A percentile compares a stretch with the other conserved stretches of the same genome.
Evolutionary conservation across 73 alveolate genomes (phyloP).

Genomic region (Symbiodinium pilosum): DNA sequence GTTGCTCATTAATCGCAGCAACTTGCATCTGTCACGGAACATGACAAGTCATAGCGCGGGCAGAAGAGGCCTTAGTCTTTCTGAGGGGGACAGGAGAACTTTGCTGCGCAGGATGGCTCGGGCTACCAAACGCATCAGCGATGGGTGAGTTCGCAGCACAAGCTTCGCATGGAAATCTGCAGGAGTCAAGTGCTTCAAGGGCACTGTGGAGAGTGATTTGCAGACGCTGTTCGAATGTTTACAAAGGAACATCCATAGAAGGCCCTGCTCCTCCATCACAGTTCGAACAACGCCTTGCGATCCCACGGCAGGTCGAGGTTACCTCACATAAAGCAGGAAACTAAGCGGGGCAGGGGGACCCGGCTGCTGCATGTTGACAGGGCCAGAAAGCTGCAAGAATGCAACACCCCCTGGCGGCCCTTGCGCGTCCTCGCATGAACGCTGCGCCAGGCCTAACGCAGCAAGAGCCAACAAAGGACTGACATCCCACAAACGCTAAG

Average conservation of each 20-base stretch:
- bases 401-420: too few relatives aligned
- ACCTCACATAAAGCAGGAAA: neutral
- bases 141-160: neutral
- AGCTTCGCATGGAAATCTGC: neutral
- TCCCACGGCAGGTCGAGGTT: neutral
- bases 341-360: neutral
- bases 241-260: neutral
- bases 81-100: neutral
- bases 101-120: neutral
- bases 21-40: neutral
- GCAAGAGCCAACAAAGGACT: too few relatives aligned
- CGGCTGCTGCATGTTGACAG: too few relatives aligned
- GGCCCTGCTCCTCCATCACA: neutral
- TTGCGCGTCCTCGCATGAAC: too few relatives aligned
- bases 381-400: too few relatives aligned
- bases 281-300: neutral
- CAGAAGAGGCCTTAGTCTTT: neutral
- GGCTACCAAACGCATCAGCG: neutral
- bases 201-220: neutral
- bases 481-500: too few relatives aligned
- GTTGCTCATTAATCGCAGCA: too few relatives aligned
- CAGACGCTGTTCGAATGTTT: neutral
- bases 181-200: neutral
- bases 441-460: too few relatives aligned
- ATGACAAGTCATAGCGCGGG: neutral